Evolutionary conservation across 2,329 filamentous ascomycete genomes (phyloP).

Genomic region (Fonsecaea erecta): DNA sequence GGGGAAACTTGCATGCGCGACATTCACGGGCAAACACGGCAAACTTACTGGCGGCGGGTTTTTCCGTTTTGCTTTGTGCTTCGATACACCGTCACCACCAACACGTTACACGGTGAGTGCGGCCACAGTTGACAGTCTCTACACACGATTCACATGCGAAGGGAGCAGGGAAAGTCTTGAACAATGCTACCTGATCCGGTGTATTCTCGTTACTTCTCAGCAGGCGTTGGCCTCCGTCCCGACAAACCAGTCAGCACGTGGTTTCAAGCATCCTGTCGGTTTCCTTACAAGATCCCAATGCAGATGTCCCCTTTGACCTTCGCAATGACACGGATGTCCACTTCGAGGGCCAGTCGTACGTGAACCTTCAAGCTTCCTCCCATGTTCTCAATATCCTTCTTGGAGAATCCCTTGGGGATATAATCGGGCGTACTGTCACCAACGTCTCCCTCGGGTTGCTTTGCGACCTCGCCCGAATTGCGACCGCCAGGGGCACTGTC

Average conservation of each 20-base stretch:
- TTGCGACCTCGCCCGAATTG: conserved; percentile 3
- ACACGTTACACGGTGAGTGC: too few species aligned
- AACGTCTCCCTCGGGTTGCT: background rate
- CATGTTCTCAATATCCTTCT: conserved; percentile 25
- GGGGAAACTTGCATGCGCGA: background rate
- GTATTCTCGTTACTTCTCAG: background rate
- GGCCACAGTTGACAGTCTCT: background rate
- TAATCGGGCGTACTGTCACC: conserved; percentile 3
- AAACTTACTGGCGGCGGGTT: background rate
- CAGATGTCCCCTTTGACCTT: conserved; percentile 32
- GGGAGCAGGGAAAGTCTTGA: background rate
- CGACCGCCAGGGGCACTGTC: conserved; percentile 12
- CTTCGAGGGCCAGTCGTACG: conserved; percentile 28
- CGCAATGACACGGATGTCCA: conserved; percentile 31
- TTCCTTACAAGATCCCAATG: conserved; percentile 28
- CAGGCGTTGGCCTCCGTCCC: background rate
- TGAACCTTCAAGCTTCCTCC: conserved; percentile 33
- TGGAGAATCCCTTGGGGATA: conserved; percentile 22
- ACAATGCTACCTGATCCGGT: background rate
- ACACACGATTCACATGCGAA: background rate
- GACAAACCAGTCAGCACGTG: background rate
- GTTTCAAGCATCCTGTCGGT: background rate
- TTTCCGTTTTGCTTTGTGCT: background rate
- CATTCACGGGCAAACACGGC: background rate
- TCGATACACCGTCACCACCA: background rate